phyloP scores from a whole-genome alignment of 1,139 yeast species.

The Yamadazyma spencermartinsiae region DNA sequence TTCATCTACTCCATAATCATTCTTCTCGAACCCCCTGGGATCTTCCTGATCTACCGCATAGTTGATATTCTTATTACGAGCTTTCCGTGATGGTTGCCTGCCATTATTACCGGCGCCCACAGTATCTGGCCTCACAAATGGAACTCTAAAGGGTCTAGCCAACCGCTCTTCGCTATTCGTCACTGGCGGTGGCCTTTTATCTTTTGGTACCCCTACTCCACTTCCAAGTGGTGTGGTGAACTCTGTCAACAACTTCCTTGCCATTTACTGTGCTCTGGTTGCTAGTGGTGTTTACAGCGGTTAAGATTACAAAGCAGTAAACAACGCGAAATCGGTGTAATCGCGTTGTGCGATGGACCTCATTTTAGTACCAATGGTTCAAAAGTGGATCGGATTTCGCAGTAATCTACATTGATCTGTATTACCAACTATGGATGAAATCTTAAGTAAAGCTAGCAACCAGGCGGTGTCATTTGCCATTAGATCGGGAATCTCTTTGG shows the following conservation, averaged over 20 bases:
- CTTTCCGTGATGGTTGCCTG: conserved; percentile 23
- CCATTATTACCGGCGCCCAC: conserved; percentile 17
- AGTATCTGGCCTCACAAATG: conserved; percentile 30
- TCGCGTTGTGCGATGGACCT: too few species aligned
- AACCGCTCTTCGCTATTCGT: conserved; percentile 36
- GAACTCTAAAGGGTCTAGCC: conserved; percentile 44
- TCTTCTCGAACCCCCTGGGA: conserved; percentile 9
- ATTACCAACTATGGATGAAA: conserved; percentile 46
- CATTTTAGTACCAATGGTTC: too few species aligned
- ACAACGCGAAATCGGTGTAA: conserved; percentile 5
- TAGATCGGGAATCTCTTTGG: conserved; percentile 72
- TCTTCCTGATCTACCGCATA: conserved; percentile 27
- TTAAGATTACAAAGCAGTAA: background rate
- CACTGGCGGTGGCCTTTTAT: conserved; percentile 41
- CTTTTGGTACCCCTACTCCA: conserved; percentile 47
- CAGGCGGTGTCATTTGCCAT: conserved; percentile 83
- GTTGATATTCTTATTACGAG: conserved; percentile 27
- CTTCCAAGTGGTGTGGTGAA: conserved; percentile 48
- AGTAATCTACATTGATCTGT: too few species aligned
- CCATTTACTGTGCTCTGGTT: conserved; percentile 18
- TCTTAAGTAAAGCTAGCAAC: conserved; percentile 61
- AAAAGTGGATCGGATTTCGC: too few species aligned
- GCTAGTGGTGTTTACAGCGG: background rate
- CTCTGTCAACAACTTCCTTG: conserved; percentile 36
- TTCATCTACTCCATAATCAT: conserved; percentile 24